Evolutionary conservation across 495 filamentous ascomycete species (phyloP), one percentile per base, ranked within the genome.

Genomic region (Xylaria intraflava): DNA sequence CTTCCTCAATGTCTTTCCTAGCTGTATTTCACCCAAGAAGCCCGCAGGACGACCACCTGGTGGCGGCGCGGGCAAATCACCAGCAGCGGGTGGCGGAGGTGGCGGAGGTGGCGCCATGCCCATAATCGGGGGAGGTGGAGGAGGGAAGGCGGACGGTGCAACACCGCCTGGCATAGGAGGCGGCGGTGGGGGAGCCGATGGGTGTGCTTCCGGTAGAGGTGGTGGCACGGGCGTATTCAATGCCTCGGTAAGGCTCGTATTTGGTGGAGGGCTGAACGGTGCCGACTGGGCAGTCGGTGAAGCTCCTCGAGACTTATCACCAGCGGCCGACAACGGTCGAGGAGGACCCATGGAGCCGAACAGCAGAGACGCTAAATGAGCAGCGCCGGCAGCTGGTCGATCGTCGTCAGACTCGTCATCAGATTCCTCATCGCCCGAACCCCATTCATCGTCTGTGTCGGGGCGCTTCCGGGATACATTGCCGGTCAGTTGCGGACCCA

Each of bases 291-390:
- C 56, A 44, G 62, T 64, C 20, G 76, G 71, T 9, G 72, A 71
- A 11, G 79, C 63, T 16, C 56, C 74, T n/a, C 76, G 65, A 36
- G 76, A 69, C 59, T 85, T 85, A 44, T 88, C 82, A 46, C 88
- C 89, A 71, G 86, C 83, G 8, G 88, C 86, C 44, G 88, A 92
- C 23, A 96, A 67, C 30, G 94, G 90, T 46, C 92, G 83, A 19
- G 93, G 93, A 38, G 93, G 93, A 9, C 80, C 93, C 93, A 98
- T 98, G 46, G 92, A 95, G 51, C 93, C 91, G 69, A 98, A 97
- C 27, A 98, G 80, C 55, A 90, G 93, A 31, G 87, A 90, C 16
- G 93, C 93, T 30, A 98, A 83, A 53, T 94, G 87, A 56, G 91
- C 92, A 41, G 93, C 92, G 57, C 84, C 90, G 49, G 84, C 88